A percentile compares a stretch with the other conserved stretches of the same genome.
phyloP scores from a whole-genome alignment of 176 grass and related monocot species.

The Puccinellia tenuiflora region DNA sequence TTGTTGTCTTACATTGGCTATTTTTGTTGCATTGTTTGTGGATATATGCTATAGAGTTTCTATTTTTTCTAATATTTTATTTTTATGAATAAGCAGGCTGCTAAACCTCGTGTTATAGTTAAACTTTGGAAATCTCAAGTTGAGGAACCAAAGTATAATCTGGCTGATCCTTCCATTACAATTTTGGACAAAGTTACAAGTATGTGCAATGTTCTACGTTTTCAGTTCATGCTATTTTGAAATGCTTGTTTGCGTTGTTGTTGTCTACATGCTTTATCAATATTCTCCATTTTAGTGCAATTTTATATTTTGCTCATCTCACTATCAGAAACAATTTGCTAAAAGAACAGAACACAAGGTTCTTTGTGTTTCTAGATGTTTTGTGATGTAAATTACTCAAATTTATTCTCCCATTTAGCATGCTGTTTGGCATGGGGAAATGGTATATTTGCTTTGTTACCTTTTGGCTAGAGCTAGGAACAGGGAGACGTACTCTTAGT shows the following conservation, averaged over 20 bases:
- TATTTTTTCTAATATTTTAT: background rate
- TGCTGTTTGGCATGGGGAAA: background rate
- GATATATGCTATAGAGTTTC: background rate
- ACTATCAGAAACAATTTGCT: background rate
- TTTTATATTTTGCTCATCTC: background rate
- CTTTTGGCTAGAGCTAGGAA: background rate
- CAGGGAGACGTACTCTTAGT: background rate
- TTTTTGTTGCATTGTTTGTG: background rate
- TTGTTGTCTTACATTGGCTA: background rate
- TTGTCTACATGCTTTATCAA: background rate
- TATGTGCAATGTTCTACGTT: slow-evolving; percentile 45
- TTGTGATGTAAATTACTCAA: background rate
- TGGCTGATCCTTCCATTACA: slow-evolving; percentile 52
- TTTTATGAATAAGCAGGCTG: slow-evolving; percentile 7
- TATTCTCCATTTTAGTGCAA: slow-evolving; percentile 8
- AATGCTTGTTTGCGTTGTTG: slow-evolving; percentile 21
- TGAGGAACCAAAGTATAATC: slow-evolving; percentile 70
- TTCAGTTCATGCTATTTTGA: background rate
- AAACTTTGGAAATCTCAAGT: slow-evolving; percentile 79
- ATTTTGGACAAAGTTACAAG: slow-evolving; percentile 81
- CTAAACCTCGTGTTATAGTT: slow-evolving; percentile 39
- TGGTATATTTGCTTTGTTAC: background rate
- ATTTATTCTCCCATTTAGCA: background rate
- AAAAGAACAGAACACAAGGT: background rate
- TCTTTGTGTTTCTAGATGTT: background rate